Conservation (phyloP, 345 rosid species). For the Rhodamnia argentea region DNA sequence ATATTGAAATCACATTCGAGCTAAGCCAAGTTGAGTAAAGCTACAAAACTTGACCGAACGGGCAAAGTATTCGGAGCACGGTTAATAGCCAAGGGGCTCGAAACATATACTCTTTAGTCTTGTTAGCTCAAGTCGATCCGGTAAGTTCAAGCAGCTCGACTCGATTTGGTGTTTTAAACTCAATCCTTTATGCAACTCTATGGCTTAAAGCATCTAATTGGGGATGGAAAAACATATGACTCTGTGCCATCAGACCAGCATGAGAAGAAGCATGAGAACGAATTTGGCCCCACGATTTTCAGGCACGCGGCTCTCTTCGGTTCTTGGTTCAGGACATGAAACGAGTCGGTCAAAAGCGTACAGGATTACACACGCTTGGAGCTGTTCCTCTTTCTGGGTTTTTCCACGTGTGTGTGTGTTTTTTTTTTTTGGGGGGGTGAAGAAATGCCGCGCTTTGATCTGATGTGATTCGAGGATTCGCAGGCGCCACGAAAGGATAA, state of each 20-base stretch:
- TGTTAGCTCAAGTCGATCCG: neutral
- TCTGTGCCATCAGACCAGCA: neutral
- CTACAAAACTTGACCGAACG: neutral
- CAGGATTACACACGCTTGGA: neutral
- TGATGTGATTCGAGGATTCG: neutral
- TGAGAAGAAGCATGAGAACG: neutral
- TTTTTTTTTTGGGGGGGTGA: too few species aligned
- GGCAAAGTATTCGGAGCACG: fast-evolving
- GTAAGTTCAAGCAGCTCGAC: neutral
- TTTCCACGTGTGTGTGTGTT: too few species aligned
- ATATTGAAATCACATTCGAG: neutral
- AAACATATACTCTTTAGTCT: neutral
- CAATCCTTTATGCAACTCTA: neutral
- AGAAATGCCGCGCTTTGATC: neutral
- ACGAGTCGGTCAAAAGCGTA: neutral
- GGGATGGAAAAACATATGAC: neutral
- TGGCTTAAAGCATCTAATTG: neutral
- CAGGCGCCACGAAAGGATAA: neutral
- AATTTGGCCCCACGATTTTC: neutral
- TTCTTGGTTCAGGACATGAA: neutral
- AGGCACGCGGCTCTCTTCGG: neutral
- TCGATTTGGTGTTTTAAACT: neutral
- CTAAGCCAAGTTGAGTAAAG: neutral
- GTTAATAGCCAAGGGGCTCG: fast-evolving
- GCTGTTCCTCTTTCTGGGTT: neutral